Evolutionary conservation across 176 grass and related monocot genomes (phyloP), one percentile per base, ranked within the genome.

Genomic region (Lolium rigidum): DNA sequence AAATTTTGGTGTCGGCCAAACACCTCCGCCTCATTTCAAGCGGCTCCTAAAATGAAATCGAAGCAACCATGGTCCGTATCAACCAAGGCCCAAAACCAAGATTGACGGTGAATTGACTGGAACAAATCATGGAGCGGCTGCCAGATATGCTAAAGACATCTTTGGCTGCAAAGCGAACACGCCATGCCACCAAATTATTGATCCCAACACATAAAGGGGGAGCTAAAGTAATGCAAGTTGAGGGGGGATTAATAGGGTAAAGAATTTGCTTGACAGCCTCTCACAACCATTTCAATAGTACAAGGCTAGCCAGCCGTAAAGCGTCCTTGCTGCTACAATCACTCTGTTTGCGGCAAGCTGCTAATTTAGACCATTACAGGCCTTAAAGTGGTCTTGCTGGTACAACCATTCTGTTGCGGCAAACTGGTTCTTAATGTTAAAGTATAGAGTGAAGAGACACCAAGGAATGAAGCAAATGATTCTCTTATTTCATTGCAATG

Each of bases 201-300:
- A 46, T 37, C 70, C 70, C 70, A 73, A 15, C 86, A 16, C 9
- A 77, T 13, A 66, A 31, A 66, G 22, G 9, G 11, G 55, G 61
- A 10, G 43, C 13, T 37, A 58, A 67, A 28, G 38, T 11, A 82
- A 69, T 6, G 5, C 52, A 39, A 38, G 51, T 7, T 15, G 77
- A n/a, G n/a, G n/a, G n/a, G 15, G 74, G 74, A 48, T 69, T 11
- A 76, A 55, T 61, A n/a, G 78, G 31, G 47, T 44, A 70, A 5
- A 22, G 35, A 72, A 78, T 73, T 58, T 38, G 82, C 31, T 84
- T 46, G 56, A 68, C 87, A 85, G 68, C 18, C 59, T n/a, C n/a
- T n/a, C n/a, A n/a, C n/a, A n/a, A n/a, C n/a, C n/a, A 59, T 25
- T 81, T 59, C 6, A 41, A 81, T 38, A 70, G 6, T 47, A 11